phyloP scores from a whole-genome alignment of 768 basidiomycete genomes.

The Collybia sp. region DNA sequence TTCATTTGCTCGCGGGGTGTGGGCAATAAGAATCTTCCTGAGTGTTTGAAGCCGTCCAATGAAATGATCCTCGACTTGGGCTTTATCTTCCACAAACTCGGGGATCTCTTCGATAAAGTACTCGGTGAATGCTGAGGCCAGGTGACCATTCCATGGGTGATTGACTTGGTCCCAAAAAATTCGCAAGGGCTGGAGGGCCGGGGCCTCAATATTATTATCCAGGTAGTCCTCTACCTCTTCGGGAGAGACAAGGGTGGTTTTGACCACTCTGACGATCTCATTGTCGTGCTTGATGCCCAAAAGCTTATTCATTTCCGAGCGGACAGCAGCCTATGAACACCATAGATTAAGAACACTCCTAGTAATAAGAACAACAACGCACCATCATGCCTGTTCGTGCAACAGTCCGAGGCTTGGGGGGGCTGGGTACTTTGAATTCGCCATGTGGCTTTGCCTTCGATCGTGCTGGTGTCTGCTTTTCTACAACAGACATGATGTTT shows the following conservation, averaged over 20 bases:
- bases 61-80: neutral
- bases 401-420: neutral
- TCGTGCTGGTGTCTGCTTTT: too few relatives aligned
- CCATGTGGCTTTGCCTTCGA: neutral
- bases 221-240: neutral
- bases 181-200: neutral
- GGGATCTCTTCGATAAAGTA: neutral
- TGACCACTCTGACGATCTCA: neutral
- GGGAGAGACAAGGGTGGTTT: neutral
- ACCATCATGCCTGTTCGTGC: neutral
- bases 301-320: neutral
- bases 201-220: neutral
- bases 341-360: neutral
- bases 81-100: neutral
- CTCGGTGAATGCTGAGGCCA: neutral
- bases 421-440: neutral
- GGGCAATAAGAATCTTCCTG: neutral
- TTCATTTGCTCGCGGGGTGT: neutral
- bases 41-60: neutral
- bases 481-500: too few relatives aligned
- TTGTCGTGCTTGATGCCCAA: neutral
- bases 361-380: neutral
- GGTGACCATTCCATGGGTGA: neutral
- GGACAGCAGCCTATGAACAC: neutral
- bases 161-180: neutral